Base-by-base conservation (phyloP, 306 rosid species). In the Leucaena leucocephala region DNA sequence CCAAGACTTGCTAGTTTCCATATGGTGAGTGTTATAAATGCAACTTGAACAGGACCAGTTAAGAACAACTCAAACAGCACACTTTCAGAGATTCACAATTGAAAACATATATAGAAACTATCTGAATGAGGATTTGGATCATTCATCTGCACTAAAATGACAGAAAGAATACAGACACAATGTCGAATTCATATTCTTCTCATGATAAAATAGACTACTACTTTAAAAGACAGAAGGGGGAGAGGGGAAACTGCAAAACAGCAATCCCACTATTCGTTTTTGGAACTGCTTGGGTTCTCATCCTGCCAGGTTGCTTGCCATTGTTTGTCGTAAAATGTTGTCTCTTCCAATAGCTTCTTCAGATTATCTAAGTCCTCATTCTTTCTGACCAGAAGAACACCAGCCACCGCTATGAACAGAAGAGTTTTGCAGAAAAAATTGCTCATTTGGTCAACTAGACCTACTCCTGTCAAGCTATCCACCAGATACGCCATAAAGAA, bases 251-350 rank as follows among this genome's bases (percentile, higher is more conserved):
- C 64, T 35, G 38, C 19, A 45, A 59, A 59, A 59, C n/a, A 43
- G 38, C 72, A 75, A 78, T 77, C 71, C 83, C 70, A 74, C 85
- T 89, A 88, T 71, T 90, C 86, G 2, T 80, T 83, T 78, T 82
- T 88, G 76, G 88, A 74, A 81, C 73, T 80, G 82, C 74, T 78
- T 14, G 88, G 72, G 59, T 85, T 88, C 81, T 96, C 92, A 63
- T 93, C 99, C 88, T 90, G 90, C 98, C 99, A 96, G 79, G 98
- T 93, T 81, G 99, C 98, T 84, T 91, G 99, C 99, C 99, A 96
- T 88, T 96, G 99, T 86, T 90, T 96, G 87, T 96, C 99, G 65
- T 96, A 93, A 76, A 89, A 96, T 22, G 97, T 96, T 22, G 99
- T 93, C 91, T 91, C 99, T 0, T 96, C 98, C 5, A 91, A 21